Evolutionary conservation across 83 land plant genomes (phyloP), one percentile per base, ranked within the genome.

Genomic region (Larix sibirica): DNA sequence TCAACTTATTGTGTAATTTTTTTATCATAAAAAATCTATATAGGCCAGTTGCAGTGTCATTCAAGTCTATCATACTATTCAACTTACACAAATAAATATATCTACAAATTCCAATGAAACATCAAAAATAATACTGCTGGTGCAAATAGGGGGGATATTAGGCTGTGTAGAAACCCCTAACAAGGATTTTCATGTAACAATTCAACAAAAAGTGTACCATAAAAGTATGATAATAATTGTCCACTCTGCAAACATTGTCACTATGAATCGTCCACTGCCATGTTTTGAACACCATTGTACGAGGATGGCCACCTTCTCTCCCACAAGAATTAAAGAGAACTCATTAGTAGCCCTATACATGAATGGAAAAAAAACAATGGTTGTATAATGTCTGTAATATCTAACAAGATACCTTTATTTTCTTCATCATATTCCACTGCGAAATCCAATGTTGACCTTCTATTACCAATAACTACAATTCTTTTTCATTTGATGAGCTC

Each of bases 381-480:
- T 9, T 28, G 4, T 58, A 80, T 42, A 13, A 6, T 3, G 14
- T 7, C 31, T 13, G 26, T 5, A 33, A 61, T 60, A 16, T 4
- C 23, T 17, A 28, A 42, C 6, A 16, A n/a, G n/a, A 18, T 16
- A 84, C 86, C 86, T 84, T 84, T 85, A 85, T 93, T 93, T 26
- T 85, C 89, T 21, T 24, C 36, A 1, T 90, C 90, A 64, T 87
- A 93, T 77, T 90, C 93, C 33, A 79, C 67, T n/a, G 89, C 94
- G 50, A 92, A 62, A 42, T 92, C 93, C 13, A 92, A 10, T 23
- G 91, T 90, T 9, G 93, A 88, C 77, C 90, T 92, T 56, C 21
- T 74, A 28, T 77, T 86, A 3, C 93, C 93, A 44, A 90, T 85
- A 44, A 90, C 84, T 13, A 82, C 40, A 20, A 92, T 87, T 24